Percentiles rank a stretch among this genome's conserved stretches.
These are phyloP conservation scores for Gliomastix tumulicola DNA, from an alignment of 2,329 filamentous ascomycete species.

Conservation along the genomic window DNA sequence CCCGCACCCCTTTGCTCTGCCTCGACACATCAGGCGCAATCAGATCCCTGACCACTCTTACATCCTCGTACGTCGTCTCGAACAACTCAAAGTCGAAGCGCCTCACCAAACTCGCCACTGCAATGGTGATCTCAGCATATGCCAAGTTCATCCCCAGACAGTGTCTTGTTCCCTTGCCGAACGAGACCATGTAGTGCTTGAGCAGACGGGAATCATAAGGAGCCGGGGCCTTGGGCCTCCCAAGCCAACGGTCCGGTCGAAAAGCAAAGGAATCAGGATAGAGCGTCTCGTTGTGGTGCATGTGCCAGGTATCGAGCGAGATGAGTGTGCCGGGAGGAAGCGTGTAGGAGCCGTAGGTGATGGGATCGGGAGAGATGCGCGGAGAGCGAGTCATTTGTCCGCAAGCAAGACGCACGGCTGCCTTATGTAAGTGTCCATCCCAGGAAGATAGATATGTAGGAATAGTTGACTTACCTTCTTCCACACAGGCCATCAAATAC, in stretches of 20 bases:
- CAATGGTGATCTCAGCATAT: constrained; percentile 10
- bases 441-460: too few relatives aligned
- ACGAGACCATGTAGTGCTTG: constrained; percentile 1
- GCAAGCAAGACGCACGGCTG: too few relatives aligned
- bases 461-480: not conserved
- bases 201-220: too few relatives aligned
- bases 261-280: constrained; percentile 8
- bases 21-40: not conserved
- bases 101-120: constrained; percentile 5
- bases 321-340: not conserved
- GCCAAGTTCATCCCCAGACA: constrained; percentile 12
- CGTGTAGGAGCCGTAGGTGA: not conserved
- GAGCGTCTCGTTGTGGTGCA: not conserved
- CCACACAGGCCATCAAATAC: constrained; percentile 17
- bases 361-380: too few relatives aligned
- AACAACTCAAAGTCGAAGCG: constrained; percentile 10
- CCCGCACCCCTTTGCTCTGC: not conserved
- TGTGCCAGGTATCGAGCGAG: not conserved
- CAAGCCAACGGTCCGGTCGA: constrained; percentile 10
- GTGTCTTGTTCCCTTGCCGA: constrained; percentile 9
- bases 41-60: not conserved
- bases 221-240: not conserved
- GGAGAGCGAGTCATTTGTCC: too few relatives aligned
- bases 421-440: too few relatives aligned
- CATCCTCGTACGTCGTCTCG: constrained; percentile 8